These are phyloP conservation scores for Xanthoceras sorbifolium DNA, from an alignment of 345 rosid species.

Conservation along the genomic window DNA sequence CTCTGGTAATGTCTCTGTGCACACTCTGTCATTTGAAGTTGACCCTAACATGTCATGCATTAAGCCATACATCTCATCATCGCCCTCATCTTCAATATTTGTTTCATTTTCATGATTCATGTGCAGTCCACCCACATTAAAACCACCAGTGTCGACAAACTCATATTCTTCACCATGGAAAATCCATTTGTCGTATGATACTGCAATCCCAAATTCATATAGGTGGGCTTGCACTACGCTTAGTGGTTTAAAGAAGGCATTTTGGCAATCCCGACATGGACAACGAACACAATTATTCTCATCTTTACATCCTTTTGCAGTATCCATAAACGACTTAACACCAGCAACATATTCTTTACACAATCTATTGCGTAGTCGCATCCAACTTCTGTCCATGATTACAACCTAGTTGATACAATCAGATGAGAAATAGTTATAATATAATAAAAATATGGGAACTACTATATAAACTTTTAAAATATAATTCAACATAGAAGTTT, in stretches of 20 bases:
- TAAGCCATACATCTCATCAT: not conserved
- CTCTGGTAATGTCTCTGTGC: not conserved
- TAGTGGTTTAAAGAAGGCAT: not conserved
- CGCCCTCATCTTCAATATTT: not conserved
- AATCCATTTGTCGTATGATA: not conserved
- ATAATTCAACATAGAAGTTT: too few species aligned
- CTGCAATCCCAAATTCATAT: not conserved
- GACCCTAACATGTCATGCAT: not conserved
- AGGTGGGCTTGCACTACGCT: not conserved
- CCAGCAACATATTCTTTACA: not conserved
- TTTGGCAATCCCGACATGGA: not conserved
- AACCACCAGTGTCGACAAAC: not conserved
- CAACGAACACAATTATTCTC: not conserved
- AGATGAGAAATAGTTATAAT: too few species aligned
- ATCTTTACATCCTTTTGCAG: not conserved
- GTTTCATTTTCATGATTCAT: too few species aligned
- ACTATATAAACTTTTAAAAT: too few species aligned
- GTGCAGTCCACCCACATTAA: not conserved
- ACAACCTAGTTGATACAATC: too few species aligned
- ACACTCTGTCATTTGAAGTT: not conserved
- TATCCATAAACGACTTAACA: not conserved
- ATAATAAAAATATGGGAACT: too few species aligned
- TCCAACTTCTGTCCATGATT: not conserved
- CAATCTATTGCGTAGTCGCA: not conserved
- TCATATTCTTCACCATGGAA: not conserved